Conservation (phyloP, 352 stramenopile genomes). For the Phytopythium delawarense region DNA sequence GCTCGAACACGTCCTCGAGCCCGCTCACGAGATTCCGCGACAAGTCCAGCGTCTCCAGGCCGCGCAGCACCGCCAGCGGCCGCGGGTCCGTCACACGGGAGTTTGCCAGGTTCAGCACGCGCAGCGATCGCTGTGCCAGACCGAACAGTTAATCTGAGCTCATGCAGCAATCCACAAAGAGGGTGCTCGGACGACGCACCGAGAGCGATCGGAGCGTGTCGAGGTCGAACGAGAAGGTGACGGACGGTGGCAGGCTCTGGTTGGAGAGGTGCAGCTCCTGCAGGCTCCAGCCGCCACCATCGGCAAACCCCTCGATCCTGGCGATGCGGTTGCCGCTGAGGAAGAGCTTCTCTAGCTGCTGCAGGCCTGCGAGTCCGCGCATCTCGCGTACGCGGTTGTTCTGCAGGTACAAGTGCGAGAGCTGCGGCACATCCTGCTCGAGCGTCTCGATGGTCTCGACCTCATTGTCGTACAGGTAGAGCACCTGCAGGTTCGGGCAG, state of each 20-base stretch:
- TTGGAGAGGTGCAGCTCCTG: constrained; percentile 69
- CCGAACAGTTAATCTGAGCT: not conserved
- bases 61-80: constrained; percentile 26
- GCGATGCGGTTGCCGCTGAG: constrained; percentile 64
- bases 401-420: constrained; percentile 75
- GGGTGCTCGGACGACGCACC: constrained; percentile 14
- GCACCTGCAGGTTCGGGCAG: constrained; percentile 62
- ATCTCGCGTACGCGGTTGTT: constrained; percentile 59
- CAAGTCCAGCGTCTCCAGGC: constrained; percentile 57
- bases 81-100: constrained; percentile 32
- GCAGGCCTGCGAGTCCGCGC: constrained; percentile 36
- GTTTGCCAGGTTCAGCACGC: constrained; percentile 59
- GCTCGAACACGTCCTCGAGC: constrained; percentile 62
- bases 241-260: constrained; percentile 26
- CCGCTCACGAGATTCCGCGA: constrained; percentile 60
- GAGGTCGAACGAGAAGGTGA: constrained; percentile 43
- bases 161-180: not conserved
- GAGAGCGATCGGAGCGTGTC: constrained; percentile 34
- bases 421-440: constrained; percentile 27
- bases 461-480: constrained; percentile 81
- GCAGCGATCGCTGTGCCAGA: constrained; percentile 37
- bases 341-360: constrained; percentile 65
- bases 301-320: constrained; percentile 45
- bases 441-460: constrained; percentile 54
- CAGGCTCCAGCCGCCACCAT: constrained; percentile 13